Percentiles rank a stretch among this genome's conserved stretches.
Evolutionary conservation across 148 eudicot genomes (phyloP).

Genomic region (Gaultheria prostrata): DNA sequence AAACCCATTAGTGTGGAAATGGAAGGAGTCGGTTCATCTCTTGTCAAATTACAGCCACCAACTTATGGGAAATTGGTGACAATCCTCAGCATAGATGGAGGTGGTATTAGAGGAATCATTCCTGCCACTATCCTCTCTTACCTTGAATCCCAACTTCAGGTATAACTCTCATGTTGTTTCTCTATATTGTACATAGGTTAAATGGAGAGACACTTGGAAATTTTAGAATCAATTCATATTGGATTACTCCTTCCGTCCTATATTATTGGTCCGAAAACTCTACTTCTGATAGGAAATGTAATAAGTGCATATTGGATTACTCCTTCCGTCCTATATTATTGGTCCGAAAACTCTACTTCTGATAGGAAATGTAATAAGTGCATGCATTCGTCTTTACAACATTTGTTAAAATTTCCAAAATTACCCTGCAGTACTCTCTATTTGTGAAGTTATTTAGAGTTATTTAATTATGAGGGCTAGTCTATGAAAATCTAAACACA

Average conservation of each 20-base stretch:
- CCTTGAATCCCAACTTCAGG: conserved; percentile 65
- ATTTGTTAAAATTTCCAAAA: too few species aligned
- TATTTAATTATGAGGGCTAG: neutral
- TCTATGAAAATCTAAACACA: neutral
- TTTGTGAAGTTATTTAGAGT: neutral
- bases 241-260: too few species aligned
- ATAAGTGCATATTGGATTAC: too few species aligned
- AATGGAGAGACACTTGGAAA: too few species aligned
- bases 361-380: too few species aligned
- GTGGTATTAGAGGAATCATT: conserved; percentile 66
- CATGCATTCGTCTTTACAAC: too few species aligned
- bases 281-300: too few species aligned
- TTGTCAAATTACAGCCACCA: neutral
- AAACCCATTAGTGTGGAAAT: neutral
- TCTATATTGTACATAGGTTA: neutral
- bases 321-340: too few species aligned
- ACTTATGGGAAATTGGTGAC: conserved; percentile 31
- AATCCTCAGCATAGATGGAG: conserved; percentile 53
- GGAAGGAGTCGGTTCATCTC: neutral
- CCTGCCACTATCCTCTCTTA: conserved; percentile 52
- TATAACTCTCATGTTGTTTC: neutral
- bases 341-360: too few species aligned
- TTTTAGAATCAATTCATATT: too few species aligned
- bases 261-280: too few species aligned
- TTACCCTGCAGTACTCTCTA: neutral